phyloP scores from a whole-genome alignment of 2,329 filamentous ascomycete species.

The Furcasterigmium furcatum region DNA sequence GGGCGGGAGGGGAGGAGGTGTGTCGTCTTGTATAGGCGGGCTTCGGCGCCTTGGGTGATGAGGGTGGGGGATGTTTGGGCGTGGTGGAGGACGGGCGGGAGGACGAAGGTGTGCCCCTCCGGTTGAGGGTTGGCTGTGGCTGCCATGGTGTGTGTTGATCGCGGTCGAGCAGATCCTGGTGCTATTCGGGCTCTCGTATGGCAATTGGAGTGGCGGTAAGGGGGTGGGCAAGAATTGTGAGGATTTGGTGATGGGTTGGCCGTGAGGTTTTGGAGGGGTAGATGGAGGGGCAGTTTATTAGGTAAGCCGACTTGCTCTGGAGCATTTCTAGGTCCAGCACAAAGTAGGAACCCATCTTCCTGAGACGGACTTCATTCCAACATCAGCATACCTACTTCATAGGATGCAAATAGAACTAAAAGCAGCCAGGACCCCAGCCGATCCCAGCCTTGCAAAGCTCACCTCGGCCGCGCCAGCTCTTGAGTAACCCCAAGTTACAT shows the following conservation, averaged over 20 bases:
- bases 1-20: conserved; percentile 67
- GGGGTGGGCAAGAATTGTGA: background rate
- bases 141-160: background rate
- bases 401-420: too few relatives aligned
- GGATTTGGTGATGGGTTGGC: background rate
- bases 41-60: conserved; percentile 93
- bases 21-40: conserved; percentile 83
- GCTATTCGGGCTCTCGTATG: background rate
- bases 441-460: too few relatives aligned
- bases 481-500: too few relatives aligned
- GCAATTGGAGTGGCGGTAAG: background rate
- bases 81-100: conserved; percentile 64
- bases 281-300: background rate
- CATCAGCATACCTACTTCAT: too few relatives aligned
- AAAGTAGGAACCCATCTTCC: conserved; percentile 15
- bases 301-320: too few relatives aligned
- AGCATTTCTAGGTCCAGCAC: too few relatives aligned
- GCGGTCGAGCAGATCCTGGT: background rate
- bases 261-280: conserved; percentile 1
- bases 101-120: conserved; percentile 34
- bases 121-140: background rate
- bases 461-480: too few relatives aligned
- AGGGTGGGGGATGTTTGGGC: conserved; percentile 61
- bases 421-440: too few relatives aligned
- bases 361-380: too few relatives aligned